phyloP scores from a whole-genome alignment of 441 rosid species.

The Pelargonium australe region DNA sequence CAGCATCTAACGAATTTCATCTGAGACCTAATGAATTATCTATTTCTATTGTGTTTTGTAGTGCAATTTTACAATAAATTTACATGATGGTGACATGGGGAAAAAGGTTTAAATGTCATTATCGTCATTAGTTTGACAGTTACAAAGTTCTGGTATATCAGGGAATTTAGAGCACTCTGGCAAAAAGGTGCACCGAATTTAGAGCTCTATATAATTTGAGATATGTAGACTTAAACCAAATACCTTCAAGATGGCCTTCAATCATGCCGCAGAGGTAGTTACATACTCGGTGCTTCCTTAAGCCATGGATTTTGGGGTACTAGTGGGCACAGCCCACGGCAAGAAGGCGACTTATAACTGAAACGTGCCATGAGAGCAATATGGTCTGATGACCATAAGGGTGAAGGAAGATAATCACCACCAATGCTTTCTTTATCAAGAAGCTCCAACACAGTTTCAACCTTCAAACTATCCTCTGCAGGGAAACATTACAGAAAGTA shows the following conservation, averaged over 20 bases:
- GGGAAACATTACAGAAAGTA: no score
- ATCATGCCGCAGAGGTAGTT: no score
- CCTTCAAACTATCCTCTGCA: slow-evolving; percentile 4
- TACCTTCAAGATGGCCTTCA: neutral
- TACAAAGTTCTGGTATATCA: neutral
- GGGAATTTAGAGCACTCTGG: neutral
- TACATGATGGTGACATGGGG: neutral
- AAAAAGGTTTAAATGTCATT: neutral
- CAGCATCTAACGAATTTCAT: neutral
- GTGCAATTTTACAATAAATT: neutral
- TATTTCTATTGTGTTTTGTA: neutral
- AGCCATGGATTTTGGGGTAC: neutral
- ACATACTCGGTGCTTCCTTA: neutral
- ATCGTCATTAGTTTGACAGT: slow-evolving; percentile 2
- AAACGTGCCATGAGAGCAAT: slow-evolving; percentile 1
- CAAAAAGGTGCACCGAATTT: neutral
- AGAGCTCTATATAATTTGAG: neutral
- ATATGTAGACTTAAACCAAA: neutral
- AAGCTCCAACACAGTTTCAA: slow-evolving; percentile 1
- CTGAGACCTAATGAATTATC: neutral
- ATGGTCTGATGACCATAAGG: slow-evolving; percentile 5
- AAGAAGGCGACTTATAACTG: neutral
- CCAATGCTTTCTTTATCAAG: neutral
- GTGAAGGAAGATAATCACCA: neutral
- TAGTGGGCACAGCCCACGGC: neutral